Evolutionary conservation across 179 eudicot genomes (phyloP).

Genomic region (Nepenthes alata): DNA sequence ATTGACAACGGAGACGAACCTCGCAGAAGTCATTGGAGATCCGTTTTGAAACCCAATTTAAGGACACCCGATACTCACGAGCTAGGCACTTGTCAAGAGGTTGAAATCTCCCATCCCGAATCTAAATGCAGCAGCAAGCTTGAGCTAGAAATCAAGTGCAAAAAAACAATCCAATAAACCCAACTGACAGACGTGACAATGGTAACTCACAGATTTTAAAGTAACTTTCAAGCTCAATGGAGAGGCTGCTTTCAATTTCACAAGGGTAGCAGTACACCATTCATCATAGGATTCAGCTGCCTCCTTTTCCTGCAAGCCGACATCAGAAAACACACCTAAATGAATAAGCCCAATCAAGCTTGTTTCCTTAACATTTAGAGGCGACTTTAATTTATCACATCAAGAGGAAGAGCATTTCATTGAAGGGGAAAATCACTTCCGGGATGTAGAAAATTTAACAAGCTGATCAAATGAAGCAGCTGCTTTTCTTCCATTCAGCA

Average conservation of each 20-base stretch:
- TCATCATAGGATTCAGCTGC: conserved; percentile 37
- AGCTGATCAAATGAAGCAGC: no score
- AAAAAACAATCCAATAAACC: not conserved
- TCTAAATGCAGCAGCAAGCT: conserved; percentile 28
- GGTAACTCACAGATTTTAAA: conserved; percentile 68
- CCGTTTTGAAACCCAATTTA: conserved; percentile 49
- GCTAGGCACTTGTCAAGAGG: conserved; percentile 77
- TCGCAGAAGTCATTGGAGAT: conserved; percentile 76
- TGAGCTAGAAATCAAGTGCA: not conserved
- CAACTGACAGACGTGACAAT: not conserved
- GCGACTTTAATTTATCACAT: no score
- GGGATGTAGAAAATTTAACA: no score
- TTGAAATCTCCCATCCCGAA: conserved; percentile 85
- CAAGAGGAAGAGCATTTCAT: no score
- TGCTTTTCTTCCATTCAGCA: no score
- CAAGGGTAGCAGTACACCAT: conserved; percentile 48
- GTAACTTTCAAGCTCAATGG: conserved; percentile 86
- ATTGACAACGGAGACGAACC: conserved; percentile 24
- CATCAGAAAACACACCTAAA: not conserved
- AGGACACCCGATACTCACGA: conserved; percentile 66
- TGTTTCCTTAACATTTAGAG: no score
- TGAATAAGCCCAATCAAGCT: no score
- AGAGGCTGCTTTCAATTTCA: conserved; percentile 72
- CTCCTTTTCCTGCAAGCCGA: conserved; percentile 44
- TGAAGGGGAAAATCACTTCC: no score